Conservation (phyloP, 805 yeast species). For the Maudiozyma saulgeensis region DNA sequence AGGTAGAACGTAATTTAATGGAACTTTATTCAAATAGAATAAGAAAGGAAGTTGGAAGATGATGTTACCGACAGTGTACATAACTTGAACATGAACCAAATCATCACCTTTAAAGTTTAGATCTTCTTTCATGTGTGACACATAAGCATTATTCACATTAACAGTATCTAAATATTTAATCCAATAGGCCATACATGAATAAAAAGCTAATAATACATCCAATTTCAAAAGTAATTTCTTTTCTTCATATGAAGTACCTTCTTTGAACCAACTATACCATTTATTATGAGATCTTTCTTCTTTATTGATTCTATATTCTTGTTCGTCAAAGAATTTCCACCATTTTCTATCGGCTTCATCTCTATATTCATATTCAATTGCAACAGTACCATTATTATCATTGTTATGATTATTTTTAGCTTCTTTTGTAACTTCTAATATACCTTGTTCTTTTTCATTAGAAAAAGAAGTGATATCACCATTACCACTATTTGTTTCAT, state of each 20-base stretch:
- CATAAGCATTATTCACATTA: slow-evolving; percentile 57
- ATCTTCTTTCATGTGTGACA: slow-evolving; percentile 51
- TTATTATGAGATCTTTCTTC: slow-evolving; percentile 23
- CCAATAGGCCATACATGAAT: slow-evolving; percentile 56
- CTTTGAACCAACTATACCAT: slow-evolving; percentile 51
- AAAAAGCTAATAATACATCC: slow-evolving; percentile 42
- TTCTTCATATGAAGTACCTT: slow-evolving; percentile 37
- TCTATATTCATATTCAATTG: slow-evolving; percentile 32
- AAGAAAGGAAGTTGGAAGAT: slow-evolving; percentile 56
- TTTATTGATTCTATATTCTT: slow-evolving; percentile 43
- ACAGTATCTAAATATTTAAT: slow-evolving; percentile 53
- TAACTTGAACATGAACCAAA: slow-evolving; percentile 46
- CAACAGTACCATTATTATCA: neutral
- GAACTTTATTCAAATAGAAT: slow-evolving; percentile 43
- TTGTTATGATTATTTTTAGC: neutral
- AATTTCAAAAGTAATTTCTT: slow-evolving; percentile 38
- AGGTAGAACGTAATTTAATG: slow-evolving; percentile 41
- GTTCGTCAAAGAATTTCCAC: slow-evolving; percentile 53
- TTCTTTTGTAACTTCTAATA: neutral
- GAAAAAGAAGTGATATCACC: neutral
- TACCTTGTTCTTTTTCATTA: neutral
- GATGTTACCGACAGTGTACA: slow-evolving; percentile 50
- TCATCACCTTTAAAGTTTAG: slow-evolving; percentile 53
- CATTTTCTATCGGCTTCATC: slow-evolving; percentile 46
- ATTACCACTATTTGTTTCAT: neutral